A percentile compares a stretch with the other conserved stretches of the same genome.
These are phyloP conservation scores for Metarhizium brunneum DNA, from an alignment of 2,329 filamentous ascomycete genomes.

Conservation along the genomic window DNA sequence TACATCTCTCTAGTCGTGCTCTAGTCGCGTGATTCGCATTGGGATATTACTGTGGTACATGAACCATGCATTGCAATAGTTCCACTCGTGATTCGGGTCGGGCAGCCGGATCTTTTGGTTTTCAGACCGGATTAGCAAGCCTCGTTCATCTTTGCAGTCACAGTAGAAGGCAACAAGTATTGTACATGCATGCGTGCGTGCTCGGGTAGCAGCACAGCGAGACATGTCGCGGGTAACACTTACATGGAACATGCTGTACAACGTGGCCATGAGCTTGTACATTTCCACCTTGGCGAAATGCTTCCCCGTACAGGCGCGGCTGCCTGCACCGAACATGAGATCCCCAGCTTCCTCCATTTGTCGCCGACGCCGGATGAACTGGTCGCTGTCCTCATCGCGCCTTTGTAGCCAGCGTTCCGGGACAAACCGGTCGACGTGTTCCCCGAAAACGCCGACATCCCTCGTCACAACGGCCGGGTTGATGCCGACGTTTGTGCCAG, in stretches of 20 bases:
- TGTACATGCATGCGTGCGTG: too few species aligned
- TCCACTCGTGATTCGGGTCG: conserved; percentile 15
- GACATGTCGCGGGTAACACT: not conserved
- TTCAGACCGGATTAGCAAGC: too few species aligned
- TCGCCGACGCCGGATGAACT: conserved; percentile 22
- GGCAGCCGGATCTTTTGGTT: conserved; percentile 7
- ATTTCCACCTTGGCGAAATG: conserved; percentile 24
- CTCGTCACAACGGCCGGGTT: conserved; percentile 29
- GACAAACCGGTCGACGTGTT: conserved; percentile 32
- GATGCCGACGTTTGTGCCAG: conserved; percentile 30
- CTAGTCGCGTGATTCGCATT: conserved; percentile 5
- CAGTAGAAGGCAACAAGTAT: too few species aligned
- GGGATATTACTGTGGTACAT: conserved; percentile 16
- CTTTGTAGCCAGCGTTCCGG: conserved; percentile 39
- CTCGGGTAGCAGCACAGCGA: not conserved
- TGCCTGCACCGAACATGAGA: conserved; percentile 29
- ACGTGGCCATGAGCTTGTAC: conserved; percentile 30
- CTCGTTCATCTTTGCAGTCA: too few species aligned
- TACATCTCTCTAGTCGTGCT: not conserved
- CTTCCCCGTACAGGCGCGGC: conserved; percentile 29
- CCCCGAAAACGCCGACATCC: conserved; percentile 32
- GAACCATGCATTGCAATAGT: conserved; percentile 18
- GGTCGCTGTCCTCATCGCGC: conserved; percentile 9
- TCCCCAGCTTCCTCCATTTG: conserved; percentile 27
- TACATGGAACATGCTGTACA: conserved; percentile 31